phyloP scores from a whole-genome alignment of 2,329 filamentous ascomycete genomes.

The Pestalotiopsis fici region DNA sequence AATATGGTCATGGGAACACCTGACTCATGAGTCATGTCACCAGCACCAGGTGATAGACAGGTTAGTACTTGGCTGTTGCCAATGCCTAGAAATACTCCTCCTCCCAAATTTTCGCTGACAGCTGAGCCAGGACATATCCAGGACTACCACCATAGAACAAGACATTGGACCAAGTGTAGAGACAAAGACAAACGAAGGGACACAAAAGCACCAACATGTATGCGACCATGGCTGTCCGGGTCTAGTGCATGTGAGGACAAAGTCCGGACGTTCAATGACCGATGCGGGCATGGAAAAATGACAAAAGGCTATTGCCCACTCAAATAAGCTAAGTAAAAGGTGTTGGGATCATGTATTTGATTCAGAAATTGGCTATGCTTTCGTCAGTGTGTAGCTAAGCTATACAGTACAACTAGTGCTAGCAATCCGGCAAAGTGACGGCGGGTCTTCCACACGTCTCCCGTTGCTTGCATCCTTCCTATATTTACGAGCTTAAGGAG shows the following conservation, averaged over 20 bases:
- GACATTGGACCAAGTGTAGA: background rate
- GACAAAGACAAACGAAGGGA: background rate
- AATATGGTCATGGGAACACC: background rate
- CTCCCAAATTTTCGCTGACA: too few relatives aligned
- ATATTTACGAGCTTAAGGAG: too few relatives aligned
- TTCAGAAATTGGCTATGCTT: too few relatives aligned
- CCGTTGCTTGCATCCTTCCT: too few relatives aligned
- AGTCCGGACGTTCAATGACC: background rate
- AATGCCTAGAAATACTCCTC: background rate
- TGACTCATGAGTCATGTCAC: background rate
- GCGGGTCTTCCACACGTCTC: too few relatives aligned
- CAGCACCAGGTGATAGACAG: background rate
- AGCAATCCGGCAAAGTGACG: too few relatives aligned
- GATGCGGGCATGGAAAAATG: background rate
- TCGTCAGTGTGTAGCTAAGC: too few relatives aligned
- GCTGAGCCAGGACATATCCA: too few relatives aligned
- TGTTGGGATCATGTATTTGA: too few relatives aligned
- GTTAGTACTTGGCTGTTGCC: background rate
- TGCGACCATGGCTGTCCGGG: background rate
- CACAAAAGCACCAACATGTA: background rate
- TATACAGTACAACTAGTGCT: too few relatives aligned
- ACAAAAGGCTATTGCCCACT: background rate
- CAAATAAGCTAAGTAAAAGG: too few relatives aligned
- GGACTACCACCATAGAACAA: too few relatives aligned
- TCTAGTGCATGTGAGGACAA: background rate